Conservation (phyloP, 352 stramenopile species). For the Paralagenidium karlingii region DNA sequence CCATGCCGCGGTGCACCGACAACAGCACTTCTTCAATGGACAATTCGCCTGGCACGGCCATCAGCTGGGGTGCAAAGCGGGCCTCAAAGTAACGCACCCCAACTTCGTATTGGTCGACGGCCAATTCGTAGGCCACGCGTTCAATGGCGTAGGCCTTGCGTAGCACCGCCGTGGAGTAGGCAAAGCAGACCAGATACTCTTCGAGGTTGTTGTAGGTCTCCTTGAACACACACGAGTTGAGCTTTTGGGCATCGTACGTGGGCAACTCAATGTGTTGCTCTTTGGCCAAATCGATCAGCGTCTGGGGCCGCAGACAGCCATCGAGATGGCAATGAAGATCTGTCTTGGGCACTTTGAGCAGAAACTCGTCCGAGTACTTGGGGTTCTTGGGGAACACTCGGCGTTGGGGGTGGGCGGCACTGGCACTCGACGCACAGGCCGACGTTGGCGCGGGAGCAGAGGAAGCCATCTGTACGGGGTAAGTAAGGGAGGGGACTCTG, state of each 20-base stretch:
- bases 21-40: conserved; percentile 65
- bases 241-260: conserved; percentile 49
- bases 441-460: too few relatives aligned
- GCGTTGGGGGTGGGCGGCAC: too few relatives aligned
- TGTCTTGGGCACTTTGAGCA: conserved; percentile 59
- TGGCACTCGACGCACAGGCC: too few relatives aligned
- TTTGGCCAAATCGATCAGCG: conserved; percentile 71
- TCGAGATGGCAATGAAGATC: conserved; percentile 84
- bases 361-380: conserved; percentile 52
- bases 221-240: conserved; percentile 62
- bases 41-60: conserved; percentile 42
- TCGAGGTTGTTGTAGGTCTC: conserved; percentile 68
- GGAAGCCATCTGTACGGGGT: too few relatives aligned
- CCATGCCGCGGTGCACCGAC: conserved; percentile 39
- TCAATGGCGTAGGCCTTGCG: conserved; percentile 45
- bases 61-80: conserved; percentile 75
- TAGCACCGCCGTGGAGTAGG: conserved; percentile 61
- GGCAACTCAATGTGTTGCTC: conserved; percentile 56
- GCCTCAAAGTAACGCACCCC: conserved; percentile 82
- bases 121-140: conserved; percentile 78
- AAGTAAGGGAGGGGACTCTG: too few relatives aligned
- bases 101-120: conserved; percentile 54
- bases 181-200: conserved; percentile 80
- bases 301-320: conserved; percentile 64
- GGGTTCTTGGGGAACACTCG: conserved; percentile 51